Evolutionary conservation across 352 stramenopile species (phyloP), one percentile per base, ranked within the genome.

Genomic region (Thalassiosira livingstoniorum): DNA sequence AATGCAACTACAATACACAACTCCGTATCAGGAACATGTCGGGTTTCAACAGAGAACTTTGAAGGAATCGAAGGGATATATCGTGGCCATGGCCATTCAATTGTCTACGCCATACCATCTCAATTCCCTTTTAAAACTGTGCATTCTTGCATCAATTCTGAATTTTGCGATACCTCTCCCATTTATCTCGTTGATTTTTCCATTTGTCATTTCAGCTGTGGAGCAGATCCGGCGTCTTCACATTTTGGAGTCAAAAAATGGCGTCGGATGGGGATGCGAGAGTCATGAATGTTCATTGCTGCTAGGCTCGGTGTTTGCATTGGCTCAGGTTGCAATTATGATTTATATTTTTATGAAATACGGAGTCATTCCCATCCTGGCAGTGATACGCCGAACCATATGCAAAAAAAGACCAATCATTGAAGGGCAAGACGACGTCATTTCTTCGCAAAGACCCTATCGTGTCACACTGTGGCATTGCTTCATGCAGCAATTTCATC

Each of bases 211-310:
- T 53, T 18, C 84, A 23, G 35, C 45, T 45, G 61, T 25, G 15
- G 23, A 72, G 35, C 7, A 5, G 23, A 10, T 51, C 18, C 1
- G 23, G 45, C n/a, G 0, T 51, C 23, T 32, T 0, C 4, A 39
- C 5, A 55, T 57, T 31, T 31, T 25, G 3, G 5, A 69, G 31
- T n/a, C 2, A 47, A 29, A 32, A 61, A 11, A 34, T 32, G 60
- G 3, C 21, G 18, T 2, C 29, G 55, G 27, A 13, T 45, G 51
- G 13, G 34, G 27, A 29, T 83, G 71, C 37, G 15, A 65, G 25
- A 62, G 29, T 37, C 78, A 85, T n/a, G 78, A 85, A 62, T 85
- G 64, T 61, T 37, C 70, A 31, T 13, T 81, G 34, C 78, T 85
- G 61, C 10, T 75, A n/a, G 78, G 70, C 29, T 81, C 78, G 47